Conservation (phyloP, 2,329 filamentous ascomycete species). For the Diaporthe humulicola region DNA sequence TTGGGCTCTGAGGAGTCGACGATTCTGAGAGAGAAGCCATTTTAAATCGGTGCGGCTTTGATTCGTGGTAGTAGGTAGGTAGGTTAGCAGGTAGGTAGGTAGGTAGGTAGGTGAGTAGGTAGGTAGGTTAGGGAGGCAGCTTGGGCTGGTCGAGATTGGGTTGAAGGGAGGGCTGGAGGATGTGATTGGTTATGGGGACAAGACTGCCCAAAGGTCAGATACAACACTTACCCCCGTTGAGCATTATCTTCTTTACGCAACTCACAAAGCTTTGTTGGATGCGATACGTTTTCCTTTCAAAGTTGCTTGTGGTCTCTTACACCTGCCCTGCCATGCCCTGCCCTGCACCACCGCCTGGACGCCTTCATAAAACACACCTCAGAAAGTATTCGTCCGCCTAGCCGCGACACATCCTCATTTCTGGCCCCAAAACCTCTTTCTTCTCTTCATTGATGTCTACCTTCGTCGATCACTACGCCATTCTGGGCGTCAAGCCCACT, state of each 20-base stretch:
- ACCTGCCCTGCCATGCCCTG: too few species aligned
- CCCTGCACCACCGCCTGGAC: background rate
- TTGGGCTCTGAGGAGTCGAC: background rate
- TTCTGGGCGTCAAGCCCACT: background rate
- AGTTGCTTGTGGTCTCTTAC: background rate
- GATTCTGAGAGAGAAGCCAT: background rate
- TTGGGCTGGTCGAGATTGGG: background rate
- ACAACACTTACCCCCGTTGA: too few species aligned
- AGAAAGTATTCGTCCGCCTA: background rate
- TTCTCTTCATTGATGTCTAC: background rate
- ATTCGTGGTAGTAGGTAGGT: accelerated
- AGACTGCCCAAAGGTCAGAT: too few species aligned
- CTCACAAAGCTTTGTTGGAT: too few species aligned
- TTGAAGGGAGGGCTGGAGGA: too few species aligned
- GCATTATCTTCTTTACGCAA: too few species aligned
- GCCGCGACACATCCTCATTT: background rate
- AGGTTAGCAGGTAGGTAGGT: background rate
- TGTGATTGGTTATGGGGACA: too few species aligned
- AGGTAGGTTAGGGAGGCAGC: background rate
- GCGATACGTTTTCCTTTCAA: background rate
- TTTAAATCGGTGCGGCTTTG: background rate
- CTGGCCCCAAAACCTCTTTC: too few species aligned
- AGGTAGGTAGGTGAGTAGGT: background rate
- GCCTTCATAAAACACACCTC: background rate
- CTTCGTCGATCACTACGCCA: conserved; percentile 5